A percentile compares a stretch with the other conserved stretches of the same genome.
phyloP scores from a whole-genome alignment of 1,284 basidiomycete species.

The Kwoniella shivajii region DNA sequence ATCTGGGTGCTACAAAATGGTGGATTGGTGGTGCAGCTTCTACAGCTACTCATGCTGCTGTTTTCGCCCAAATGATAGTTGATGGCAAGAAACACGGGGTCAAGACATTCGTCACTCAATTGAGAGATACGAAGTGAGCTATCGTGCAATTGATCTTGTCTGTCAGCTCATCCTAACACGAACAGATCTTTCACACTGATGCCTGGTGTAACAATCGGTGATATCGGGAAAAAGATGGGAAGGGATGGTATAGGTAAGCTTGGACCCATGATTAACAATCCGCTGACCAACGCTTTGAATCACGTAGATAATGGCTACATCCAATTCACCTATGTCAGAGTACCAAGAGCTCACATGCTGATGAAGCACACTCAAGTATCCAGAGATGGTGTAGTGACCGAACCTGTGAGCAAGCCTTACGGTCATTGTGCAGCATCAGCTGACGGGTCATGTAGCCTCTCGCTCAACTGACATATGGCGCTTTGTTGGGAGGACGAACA shows the following conservation, averaged over 20 bases:
- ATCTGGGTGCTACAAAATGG: conserved; percentile 60
- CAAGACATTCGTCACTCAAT: conserved; percentile 62
- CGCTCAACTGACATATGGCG: conserved; percentile 62
- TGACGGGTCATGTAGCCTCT: conserved; percentile 51
- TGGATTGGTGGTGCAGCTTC: conserved; percentile 64
- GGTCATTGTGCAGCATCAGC: conserved; percentile 32
- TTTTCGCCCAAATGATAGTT: conserved; percentile 61
- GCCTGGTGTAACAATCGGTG: conserved; percentile 61
- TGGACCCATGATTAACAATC: background rate
- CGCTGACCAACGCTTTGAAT: background rate
- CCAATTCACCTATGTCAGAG: conserved; percentile 61
- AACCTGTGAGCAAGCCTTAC: conserved; percentile 37
- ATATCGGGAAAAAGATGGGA: conserved; percentile 65
- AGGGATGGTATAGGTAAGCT: conserved; percentile 58
- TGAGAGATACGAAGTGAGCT: conserved; percentile 59
- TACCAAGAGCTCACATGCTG: conserved; percentile 61
- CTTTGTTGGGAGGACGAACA: conserved; percentile 60
- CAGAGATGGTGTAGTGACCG: conserved; percentile 55
- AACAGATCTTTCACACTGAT: conserved; percentile 54
- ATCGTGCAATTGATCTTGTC: conserved; percentile 14
- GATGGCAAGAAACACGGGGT: conserved; percentile 60
- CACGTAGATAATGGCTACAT: conserved; percentile 56
- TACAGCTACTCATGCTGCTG: conserved; percentile 62
- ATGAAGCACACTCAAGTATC: conserved; percentile 63
- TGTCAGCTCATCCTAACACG: background rate